Base-by-base conservation (phyloP, 169 alveolate genomes). In the Eimeria brunetti region DNA sequence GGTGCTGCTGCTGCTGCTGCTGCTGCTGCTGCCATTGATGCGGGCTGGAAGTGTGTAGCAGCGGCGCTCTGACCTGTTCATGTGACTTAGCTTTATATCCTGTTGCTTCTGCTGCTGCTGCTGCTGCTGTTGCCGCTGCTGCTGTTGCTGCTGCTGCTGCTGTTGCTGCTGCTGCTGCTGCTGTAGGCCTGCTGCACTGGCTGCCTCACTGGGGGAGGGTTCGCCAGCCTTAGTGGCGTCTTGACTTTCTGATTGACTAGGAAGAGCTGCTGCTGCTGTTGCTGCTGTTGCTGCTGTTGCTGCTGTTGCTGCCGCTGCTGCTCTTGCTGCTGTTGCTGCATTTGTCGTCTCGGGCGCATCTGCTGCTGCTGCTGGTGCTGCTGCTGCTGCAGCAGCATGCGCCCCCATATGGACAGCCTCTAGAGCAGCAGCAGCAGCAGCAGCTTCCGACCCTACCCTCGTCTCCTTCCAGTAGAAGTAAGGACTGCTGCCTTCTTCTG, bases 351-450 rank as follows among this genome's bases (percentile, higher is more conserved):
- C 24, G 6, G 7, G 24, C n/a, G 69, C 69, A 14, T 64, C 76
- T 27, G 76, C 76, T 22, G 41, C 76, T 8, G 76, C 76, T 30
- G 24, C 7, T 64, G 76, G 30, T 73, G 84, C 24, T 36, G 51
- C 84, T 36, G 84, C 84, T 14, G 53, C 84, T 73, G 58, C 30
- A 20, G 84, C 84, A 9, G 84, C 84, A 38, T 36, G 84, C 0
- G 84, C 84, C 16, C 56, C 56, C 22, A 73, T 36, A 16, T 36
- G 84, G 36, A 73, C 84, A 73, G 84, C 84, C 22, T 18, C 84
- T 9, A 73, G 84, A 14, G 84, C 84, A 18, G 84, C 84, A 73
- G 84, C 84, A 73, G 84, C 84, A 73, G 84, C 84, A 73, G 49
- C 84, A 73, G 49, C 56, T 53, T 73, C 56, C 11, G 58, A 38